Conservation (phyloP, 805 yeast genomes). For the Zygosaccharomyces lentus region DNA sequence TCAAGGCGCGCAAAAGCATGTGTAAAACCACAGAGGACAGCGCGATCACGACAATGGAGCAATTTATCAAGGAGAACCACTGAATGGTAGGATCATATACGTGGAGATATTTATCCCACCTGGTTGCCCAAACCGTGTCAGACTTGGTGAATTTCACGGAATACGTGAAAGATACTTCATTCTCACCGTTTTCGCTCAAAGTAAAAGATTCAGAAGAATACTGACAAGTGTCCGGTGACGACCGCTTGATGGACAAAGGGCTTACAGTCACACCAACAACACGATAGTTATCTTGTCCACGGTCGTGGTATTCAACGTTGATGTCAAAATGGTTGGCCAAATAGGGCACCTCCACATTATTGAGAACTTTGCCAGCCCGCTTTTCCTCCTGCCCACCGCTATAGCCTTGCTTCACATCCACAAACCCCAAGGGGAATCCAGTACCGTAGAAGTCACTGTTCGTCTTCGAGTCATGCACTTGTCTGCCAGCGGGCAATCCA, state of each 20-base stretch:
- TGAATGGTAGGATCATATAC: slow-evolving; percentile 90
- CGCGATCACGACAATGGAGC: slow-evolving; percentile 73
- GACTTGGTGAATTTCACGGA: slow-evolving; percentile 70
- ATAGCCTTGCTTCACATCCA: slow-evolving; percentile 43
- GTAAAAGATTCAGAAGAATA: slow-evolving; percentile 39
- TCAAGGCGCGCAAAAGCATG: slow-evolving; percentile 71
- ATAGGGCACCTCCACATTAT: slow-evolving; percentile 43
- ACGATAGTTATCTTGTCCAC: slow-evolving; percentile 63
- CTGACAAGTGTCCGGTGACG: slow-evolving; percentile 37
- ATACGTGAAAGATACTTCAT: slow-evolving; percentile 74
- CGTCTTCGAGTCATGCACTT: slow-evolving; percentile 46
- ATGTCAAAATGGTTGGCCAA: slow-evolving; percentile 80
- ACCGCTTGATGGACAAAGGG: slow-evolving; percentile 55
- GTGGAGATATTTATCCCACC: slow-evolving; percentile 96
- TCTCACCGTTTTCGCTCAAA: slow-evolving; percentile 47
- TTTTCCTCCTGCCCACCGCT: slow-evolving; percentile 12
- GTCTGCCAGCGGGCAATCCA: slow-evolving; percentile 87
- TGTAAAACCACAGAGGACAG: slow-evolving; percentile 76
- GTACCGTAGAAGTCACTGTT: slow-evolving; percentile 64
- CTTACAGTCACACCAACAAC: slow-evolving; percentile 86
- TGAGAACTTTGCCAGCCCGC: slow-evolving; percentile 18
- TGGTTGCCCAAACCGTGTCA: slow-evolving; percentile 87
- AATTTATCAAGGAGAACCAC: slow-evolving; percentile 90
- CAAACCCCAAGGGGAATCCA: slow-evolving; percentile 76
- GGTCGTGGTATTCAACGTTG: slow-evolving; percentile 73